phyloP scores from a whole-genome alignment of 2,329 filamentous ascomycete genomes.

The Pyricularia grisea region DNA sequence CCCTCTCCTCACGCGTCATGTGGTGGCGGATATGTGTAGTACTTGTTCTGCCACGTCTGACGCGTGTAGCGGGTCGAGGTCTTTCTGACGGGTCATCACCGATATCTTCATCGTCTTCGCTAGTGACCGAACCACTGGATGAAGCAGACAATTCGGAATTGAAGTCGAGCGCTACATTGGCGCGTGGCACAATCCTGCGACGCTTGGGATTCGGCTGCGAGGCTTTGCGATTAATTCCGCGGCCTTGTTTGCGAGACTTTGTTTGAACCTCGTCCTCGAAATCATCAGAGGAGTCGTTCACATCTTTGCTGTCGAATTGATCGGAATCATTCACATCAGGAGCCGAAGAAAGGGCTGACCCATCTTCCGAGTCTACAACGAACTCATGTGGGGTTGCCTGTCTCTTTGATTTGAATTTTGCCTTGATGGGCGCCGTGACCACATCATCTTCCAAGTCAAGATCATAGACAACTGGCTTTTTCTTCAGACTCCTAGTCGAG shows the following conservation, averaged over 20 bases:
- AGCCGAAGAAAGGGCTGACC: neutral
- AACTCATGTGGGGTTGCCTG: neutral
- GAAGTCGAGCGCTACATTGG: neutral
- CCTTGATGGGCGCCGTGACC: neutral
- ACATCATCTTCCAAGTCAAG: neutral
- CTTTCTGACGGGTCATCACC: neutral
- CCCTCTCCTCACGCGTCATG: conserved; percentile 17
- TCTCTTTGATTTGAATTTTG: neutral
- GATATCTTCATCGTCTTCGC: neutral
- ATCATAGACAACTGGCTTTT: conserved; percentile 2
- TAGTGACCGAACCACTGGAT: neutral
- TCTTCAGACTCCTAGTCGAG: conserved; percentile 1
- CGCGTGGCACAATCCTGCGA: neutral
- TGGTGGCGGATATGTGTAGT: neutral
- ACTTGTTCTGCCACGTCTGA: neutral
- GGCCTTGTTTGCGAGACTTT: neutral
- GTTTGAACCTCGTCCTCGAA: neutral
- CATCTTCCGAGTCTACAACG: conserved; percentile 2
- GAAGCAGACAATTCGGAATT: neutral
- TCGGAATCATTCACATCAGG: neutral
- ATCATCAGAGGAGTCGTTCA: neutral
- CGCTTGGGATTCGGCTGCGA: neutral
- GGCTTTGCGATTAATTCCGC: neutral
- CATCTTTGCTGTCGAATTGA: neutral
- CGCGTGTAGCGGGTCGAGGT: neutral